Evolutionary conservation across 208 protist species (phyloP), one percentile per base, ranked within the genome.

Genomic region (Trypanosoma caninum): DNA sequence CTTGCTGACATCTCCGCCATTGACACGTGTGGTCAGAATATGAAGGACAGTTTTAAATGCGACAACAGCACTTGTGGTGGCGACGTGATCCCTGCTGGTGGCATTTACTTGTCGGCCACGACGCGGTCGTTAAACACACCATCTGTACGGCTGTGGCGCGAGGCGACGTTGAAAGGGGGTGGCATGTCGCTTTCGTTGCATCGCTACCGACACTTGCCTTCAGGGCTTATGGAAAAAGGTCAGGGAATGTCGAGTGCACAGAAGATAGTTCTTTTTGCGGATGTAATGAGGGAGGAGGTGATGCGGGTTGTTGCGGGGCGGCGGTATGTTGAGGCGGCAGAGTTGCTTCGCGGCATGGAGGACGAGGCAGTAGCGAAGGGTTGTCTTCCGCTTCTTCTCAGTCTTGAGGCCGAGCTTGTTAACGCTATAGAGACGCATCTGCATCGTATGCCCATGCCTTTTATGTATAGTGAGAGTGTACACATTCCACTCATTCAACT

Each of bases 401-500:
- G 85, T 47, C 63, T 91, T 22, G 84, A 91, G 42, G 74, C 77
- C 9, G 60, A 70, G 13, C 77, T 94, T 31, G 84, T 91, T 25
- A 22, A 42, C 23, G 62, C 77, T 8, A 78, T 89, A 8, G 31
- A 72, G 38, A 47, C 54, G 11, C 77, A 78, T 44, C 45, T 91
- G 22, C 56, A 72, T 18, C 48, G 70, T 48, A 50, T 94, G 0
- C 82, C 84, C 4, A 74, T 90, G 56, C 79, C 84, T 16, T 71
- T 80, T 13, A 62, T 89, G 69, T 86, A 87, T 47, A 64, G 76
- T 28, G 82, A 94, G 65, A 90, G 79, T 56, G 48, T 88, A 37
- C 87, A 94, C 59, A 72, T 94, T 28, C 87, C 87, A 25, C 71
- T 88, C 4, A 59, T 90, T 5, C 84, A 90, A 65, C 71, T 94